Evolutionary conservation across 1,284 basidiomycete species (phyloP), one percentile per base, ranked within the genome.

Genomic region (Tremellales sp.): DNA sequence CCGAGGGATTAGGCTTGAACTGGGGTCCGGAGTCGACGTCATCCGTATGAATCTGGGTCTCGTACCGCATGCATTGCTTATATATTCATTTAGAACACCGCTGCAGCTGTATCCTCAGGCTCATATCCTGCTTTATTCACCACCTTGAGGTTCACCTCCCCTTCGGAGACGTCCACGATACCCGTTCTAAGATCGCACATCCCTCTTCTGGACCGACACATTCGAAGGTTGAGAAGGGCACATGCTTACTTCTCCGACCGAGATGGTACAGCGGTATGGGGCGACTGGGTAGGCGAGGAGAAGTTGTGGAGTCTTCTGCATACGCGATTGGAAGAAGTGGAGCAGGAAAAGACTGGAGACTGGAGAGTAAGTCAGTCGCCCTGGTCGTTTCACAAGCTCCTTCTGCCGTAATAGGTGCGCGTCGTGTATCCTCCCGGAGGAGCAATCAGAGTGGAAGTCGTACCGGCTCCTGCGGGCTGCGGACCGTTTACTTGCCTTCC

Each of bases 1-100:
- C 49, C 28, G 63, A 59, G 3, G 70, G 67, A 8, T 70, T 68
- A 47, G 63, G 59, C 5, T 53, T 70, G 35, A 51, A 60, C 16
- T 72, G 70, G 70, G 45, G 47, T 25, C 33, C 50, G 44, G 33
- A 40, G 19, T 29, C n/a, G 38, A 49, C 42, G 40, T 36, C 26
- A 26, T n/a, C n/a, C n/a, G n/a, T n/a, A n/a, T n/a, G n/a, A n/a
- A n/a, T n/a, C n/a, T n/a, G n/a, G n/a, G n/a, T n/a, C n/a, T n/a
- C n/a, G n/a, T 27, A 27, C 7, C 26, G 27, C 38, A 48, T 49
- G 33, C 41, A 48, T 51, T 51, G 43, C 45, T 29, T 22, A 43
- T 43, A 36, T 34, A n/a, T 22, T 16, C 27, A 22, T 19, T 18
- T n/a, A 16, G 12, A 34, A 26, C 24, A 34, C n/a, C 22, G 34